Evolutionary conservation across 495 filamentous ascomycete species (phyloP).

Genomic region (Aspergillus wentii): DNA sequence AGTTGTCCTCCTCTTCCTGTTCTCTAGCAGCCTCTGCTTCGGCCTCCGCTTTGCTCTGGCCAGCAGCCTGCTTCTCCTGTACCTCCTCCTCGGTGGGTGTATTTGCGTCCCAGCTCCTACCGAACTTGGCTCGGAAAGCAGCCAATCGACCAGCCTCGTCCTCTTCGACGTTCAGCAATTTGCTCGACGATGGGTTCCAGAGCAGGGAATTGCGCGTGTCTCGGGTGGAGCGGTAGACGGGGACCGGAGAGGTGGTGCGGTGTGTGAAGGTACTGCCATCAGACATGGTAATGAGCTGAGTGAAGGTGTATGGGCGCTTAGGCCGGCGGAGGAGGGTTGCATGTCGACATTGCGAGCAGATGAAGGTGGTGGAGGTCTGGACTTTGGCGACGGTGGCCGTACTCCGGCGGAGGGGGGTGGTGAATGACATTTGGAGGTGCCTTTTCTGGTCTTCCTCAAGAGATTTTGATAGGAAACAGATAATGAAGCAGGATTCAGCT

Average conservation of each 20-base stretch:
- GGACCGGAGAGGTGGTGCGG: constrained; percentile 80
- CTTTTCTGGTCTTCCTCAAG: too few species aligned
- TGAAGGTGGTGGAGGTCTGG: constrained; percentile 33
- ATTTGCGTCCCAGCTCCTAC: constrained; percentile 72
- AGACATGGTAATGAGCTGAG: constrained; percentile 89
- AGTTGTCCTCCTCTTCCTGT: constrained; percentile 49
- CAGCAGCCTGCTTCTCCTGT: constrained; percentile 6
- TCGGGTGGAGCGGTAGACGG: constrained; percentile 71
- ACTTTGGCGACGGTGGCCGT: constrained; percentile 25
- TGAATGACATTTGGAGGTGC: constrained; percentile 28
- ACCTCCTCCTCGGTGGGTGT: constrained; percentile 21
- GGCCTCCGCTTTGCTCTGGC: constrained; percentile 18
- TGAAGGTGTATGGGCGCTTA: constrained; percentile 91
- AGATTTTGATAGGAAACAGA: too few species aligned
- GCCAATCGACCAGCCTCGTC: constrained; percentile 90
- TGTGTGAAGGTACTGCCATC: constrained; percentile 85
- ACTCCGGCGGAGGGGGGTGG: constrained; percentile 39
- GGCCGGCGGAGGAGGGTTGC: constrained; percentile 86
- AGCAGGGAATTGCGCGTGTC: constrained; percentile 83
- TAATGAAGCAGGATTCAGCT: too few species aligned
- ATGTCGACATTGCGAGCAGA: constrained; percentile 58
- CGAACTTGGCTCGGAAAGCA: constrained; percentile 80
- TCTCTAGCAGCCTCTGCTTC: constrained; percentile 26
- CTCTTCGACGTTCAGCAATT: constrained; percentile 80
- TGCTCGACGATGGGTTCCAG: constrained; percentile 81